phyloP scores from a whole-genome alignment of 176 grass and related monocot genomes.

The Oryza australiensis region DNA sequence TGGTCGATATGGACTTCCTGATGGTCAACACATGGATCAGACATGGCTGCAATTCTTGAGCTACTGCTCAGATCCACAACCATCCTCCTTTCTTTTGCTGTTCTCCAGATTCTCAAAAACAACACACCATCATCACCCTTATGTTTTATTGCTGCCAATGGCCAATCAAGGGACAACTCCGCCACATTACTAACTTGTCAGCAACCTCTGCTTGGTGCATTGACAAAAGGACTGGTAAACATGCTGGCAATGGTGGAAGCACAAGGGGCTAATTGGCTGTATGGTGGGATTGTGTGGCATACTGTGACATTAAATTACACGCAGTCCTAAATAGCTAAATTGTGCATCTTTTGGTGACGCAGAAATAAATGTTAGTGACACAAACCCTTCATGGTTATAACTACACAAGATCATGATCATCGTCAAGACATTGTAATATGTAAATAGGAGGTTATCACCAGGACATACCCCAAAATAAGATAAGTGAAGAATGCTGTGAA shows the following conservation, averaged over 20 bases:
- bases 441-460: slow-evolving; percentile 16
- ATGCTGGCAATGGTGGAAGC: not conserved
- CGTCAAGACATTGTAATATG: slow-evolving; percentile 24
- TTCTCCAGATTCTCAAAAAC: not conserved
- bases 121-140: not conserved
- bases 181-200: not conserved
- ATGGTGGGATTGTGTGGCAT: not conserved
- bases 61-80: not conserved
- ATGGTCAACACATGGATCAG: not conserved
- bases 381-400: slow-evolving; percentile 18
- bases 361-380: not conserved
- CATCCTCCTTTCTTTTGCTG: not conserved
- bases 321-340: not conserved
- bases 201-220: not conserved
- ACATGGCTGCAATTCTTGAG: not conserved
- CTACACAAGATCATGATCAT: not conserved
- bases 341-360: not conserved
- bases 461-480: slow-evolving; percentile 84
- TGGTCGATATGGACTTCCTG: not conserved
- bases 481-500: slow-evolving; percentile 94
- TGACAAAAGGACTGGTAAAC: not conserved
- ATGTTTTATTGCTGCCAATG: not conserved
- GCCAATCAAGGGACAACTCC: not conserved
- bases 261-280: not conserved
- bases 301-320: not conserved